Base-by-base conservation (phyloP, 1,284 basidiomycete species). In the Vanrija sp. region DNA sequence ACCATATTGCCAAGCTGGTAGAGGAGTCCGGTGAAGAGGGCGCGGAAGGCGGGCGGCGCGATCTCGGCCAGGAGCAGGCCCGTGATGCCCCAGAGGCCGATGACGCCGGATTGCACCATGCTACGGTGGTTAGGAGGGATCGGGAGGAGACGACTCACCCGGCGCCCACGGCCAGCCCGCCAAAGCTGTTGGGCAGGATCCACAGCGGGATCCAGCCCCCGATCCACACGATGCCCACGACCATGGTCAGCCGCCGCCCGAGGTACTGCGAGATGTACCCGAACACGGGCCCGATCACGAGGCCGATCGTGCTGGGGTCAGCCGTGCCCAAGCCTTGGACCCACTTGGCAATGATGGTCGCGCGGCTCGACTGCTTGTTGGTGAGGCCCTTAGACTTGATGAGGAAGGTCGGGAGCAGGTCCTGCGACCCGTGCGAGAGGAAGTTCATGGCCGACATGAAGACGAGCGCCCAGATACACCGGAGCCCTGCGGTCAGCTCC, bases 21-120 rank as follows among this genome's bases (percentile, higher is more conserved):
- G 0, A 88, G 86, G 0, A 95, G 83, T 60, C 94, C 94, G 19
- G 88, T 87, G 81, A 95, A 97, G 0, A 89, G 88, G 7, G 92
- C 90, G 51, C 94, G 82, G 82, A 96, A 98, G 0, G 89, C 92
- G 0, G 92, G 70, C 16, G 72, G 70, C 6, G 88, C 87, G 76
- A 95, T 85, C 75, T 98, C 95, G 3, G 86, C 83, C 16, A 96
- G 80, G 71, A 88, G 72, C 36, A 69, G 63, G 19, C 75, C 75
- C 15, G 76, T 68, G 20, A 75, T 58, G 59, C 73, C 77, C 76
- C 79, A 81, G 3, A 80, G 78, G 35, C 87, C 87, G 70, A 91
- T 89, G 6, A 91, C 87, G 47, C 88, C 89, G 59, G 88, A 84
- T 67, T 93, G 89, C 72, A 70, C 24, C 66, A 83, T 93, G 78